Evolutionary conservation across 257 asterid genomes (phyloP), one percentile per base, ranked within the genome.

Genomic region (Rhazya stricta): DNA sequence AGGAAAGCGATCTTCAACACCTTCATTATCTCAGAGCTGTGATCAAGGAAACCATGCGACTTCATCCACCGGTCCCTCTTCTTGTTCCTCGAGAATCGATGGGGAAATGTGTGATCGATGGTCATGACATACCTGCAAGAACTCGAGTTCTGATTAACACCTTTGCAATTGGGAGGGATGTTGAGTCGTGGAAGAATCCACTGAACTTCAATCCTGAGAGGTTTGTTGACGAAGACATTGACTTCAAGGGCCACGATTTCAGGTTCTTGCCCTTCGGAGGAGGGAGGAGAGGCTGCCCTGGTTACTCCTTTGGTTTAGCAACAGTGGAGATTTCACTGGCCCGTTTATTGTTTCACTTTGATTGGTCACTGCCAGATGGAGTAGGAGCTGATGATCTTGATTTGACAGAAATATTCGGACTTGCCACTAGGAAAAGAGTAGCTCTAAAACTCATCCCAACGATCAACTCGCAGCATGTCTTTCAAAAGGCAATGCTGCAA

Each of bases 261-360:
- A 83, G 61, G 82, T 83, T 83, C 13, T 43, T 83, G 42, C 86
- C 86, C 0, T 83, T 83, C 46, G 84, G 84, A 46, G 86, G 86
- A 25, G 86, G 86, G 13, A 80, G 86, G 19, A 80, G 86, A 67
- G 86, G 86, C 19, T 83, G 86, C 30, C 86, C 86, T 0, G 86
- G 86, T n/a, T 83, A 65, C 48, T 21, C 84, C 3, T 76, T 83
- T 72, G 86, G 82, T n/a, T 71, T 83, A 48, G 84, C 86, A 0
- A 83, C 82, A 25, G 67, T 83, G 13, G 82, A 83, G 74, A 76
- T 80, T 66, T 62, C 82, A 0, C 74, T 83, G 6, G 86, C 84
- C 30, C 73, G 82, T 6, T 34, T 83, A 42, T 54, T 83, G 63
- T 74, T 46, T 45, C 86, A 80, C 61, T 83, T 83, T 36, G 76